phyloP scores from a whole-genome alignment of 257 asterid species.

The Solanum neorickii region DNA sequence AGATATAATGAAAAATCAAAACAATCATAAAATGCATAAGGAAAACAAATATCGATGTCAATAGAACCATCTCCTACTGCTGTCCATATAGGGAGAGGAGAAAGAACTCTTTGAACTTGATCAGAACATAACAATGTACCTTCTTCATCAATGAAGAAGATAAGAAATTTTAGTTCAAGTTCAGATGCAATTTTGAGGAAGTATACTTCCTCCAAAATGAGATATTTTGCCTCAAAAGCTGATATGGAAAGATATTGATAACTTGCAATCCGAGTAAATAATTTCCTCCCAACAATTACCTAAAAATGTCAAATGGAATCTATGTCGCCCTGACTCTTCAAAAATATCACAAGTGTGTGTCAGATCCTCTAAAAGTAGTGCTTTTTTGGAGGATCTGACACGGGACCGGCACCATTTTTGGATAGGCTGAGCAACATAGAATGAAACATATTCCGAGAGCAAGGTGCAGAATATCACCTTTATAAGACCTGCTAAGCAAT shows the following conservation, averaged over 20 bases:
- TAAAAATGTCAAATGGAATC: neutral
- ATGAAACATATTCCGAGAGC: neutral
- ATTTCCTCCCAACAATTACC: neutral
- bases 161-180: neutral
- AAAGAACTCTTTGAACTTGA: neutral
- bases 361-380: neutral
- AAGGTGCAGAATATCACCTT: slow-evolving; percentile 28
- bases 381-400: neutral
- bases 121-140: neutral
- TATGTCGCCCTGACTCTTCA: neutral
- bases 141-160: neutral
- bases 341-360: neutral
- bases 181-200: neutral
- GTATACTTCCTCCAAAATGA: neutral
- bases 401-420: neutral
- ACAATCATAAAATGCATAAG: neutral
- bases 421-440: neutral
- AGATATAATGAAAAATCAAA: neutral
- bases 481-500: slow-evolving; percentile 69
- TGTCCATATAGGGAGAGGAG: neutral
- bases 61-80: neutral
- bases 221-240: neutral
- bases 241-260: neutral
- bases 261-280: neutral
- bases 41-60: neutral